phyloP scores from a whole-genome alignment of 768 basidiomycete genomes.

The Paxillus rubicundulus region DNA sequence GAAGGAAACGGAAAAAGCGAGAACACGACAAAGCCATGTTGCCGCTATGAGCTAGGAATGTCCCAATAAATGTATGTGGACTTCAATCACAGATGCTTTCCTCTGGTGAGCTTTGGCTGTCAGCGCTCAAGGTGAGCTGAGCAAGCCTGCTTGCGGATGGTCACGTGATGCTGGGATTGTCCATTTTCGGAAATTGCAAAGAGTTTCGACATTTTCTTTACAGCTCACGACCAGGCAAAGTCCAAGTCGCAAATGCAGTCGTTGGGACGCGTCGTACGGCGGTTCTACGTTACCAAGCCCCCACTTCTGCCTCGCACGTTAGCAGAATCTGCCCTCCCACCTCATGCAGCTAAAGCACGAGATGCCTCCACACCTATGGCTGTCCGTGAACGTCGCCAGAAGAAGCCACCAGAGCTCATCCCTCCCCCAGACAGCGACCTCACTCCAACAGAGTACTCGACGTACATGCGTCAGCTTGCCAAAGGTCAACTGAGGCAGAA shows the following conservation, averaged over 20 bases:
- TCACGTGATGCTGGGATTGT: background rate
- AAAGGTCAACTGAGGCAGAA: slow-evolving; percentile 45
- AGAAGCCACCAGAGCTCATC: slow-evolving; percentile 43
- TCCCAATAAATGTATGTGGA: slow-evolving; percentile 7
- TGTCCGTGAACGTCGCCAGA: slow-evolving; percentile 63
- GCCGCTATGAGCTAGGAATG: slow-evolving; percentile 4
- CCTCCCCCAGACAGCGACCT: slow-evolving; percentile 47
- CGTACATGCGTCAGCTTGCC: slow-evolving; percentile 57
- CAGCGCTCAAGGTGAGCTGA: background rate
- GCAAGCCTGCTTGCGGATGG: too few relatives aligned
- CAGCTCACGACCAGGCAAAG: background rate
- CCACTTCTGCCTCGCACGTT: slow-evolving; percentile 37
- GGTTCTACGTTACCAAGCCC: slow-evolving; percentile 40
- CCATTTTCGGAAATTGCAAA: background rate
- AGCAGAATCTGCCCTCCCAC: slow-evolving; percentile 58
- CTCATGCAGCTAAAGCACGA: slow-evolving; percentile 46
- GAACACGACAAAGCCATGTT: slow-evolving; percentile 41
- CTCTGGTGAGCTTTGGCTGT: too few relatives aligned
- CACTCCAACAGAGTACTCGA: slow-evolving; percentile 61
- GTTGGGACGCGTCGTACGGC: slow-evolving; percentile 30
- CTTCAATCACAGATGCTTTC: background rate
- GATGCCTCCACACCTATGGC: slow-evolving; percentile 72
- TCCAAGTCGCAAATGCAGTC: slow-evolving; percentile 30
- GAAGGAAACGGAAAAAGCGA: slow-evolving; percentile 49
- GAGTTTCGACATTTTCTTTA: background rate